Conservation (phyloP, 2,329 filamentous ascomycete species). For the Penicillium crustosum region DNA sequence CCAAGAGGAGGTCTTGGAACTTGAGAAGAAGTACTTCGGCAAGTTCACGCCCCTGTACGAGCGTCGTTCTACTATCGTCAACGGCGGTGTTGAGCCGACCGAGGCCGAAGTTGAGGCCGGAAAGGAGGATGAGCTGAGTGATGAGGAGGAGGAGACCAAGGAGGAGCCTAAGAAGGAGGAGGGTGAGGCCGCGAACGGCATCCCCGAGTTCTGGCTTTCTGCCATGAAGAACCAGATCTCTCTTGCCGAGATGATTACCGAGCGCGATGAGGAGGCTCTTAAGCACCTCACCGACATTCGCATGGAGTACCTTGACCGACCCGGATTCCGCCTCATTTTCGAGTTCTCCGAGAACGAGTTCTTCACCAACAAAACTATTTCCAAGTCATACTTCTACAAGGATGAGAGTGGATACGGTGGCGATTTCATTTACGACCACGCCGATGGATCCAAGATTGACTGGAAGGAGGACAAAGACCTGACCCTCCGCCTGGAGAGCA, state of each 20-base stretch:
- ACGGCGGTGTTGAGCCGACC: conserved; percentile 80
- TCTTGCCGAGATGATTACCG: conserved; percentile 97
- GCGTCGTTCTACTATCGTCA: conserved; percentile 90
- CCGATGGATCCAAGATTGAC: conserved; percentile 95
- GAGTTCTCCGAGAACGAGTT: conserved; percentile 94
- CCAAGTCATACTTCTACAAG: conserved; percentile 99
- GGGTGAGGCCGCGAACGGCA: conserved; percentile 64
- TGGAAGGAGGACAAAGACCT: conserved; percentile 94
- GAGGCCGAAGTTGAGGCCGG: conserved; percentile 84
- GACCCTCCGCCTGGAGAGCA: conserved; percentile 93
- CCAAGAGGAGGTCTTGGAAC: conserved; percentile 94
- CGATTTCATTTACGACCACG: conserved; percentile 99
- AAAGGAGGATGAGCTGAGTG: conserved; percentile 72
- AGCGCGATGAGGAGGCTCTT: conserved; percentile 90
- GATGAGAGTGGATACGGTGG: conserved; percentile 98
- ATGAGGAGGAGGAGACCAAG: conserved; percentile 59
- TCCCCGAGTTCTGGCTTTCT: conserved; percentile 98
- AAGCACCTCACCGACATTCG: conserved; percentile 89
- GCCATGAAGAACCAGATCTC: conserved; percentile 99
- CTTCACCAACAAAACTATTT: conserved; percentile 95
- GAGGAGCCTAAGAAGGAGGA: conserved; percentile 52
- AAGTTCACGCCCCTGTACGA: conserved; percentile 98
- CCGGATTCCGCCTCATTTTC: conserved; percentile 97
- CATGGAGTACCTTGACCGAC: conserved; percentile 99
- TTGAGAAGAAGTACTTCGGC: conserved; percentile 99